Evolutionary conservation across 2,329 filamentous ascomycete species (phyloP).

Genomic region (Hawksworthiomyces lignivorus): DNA sequence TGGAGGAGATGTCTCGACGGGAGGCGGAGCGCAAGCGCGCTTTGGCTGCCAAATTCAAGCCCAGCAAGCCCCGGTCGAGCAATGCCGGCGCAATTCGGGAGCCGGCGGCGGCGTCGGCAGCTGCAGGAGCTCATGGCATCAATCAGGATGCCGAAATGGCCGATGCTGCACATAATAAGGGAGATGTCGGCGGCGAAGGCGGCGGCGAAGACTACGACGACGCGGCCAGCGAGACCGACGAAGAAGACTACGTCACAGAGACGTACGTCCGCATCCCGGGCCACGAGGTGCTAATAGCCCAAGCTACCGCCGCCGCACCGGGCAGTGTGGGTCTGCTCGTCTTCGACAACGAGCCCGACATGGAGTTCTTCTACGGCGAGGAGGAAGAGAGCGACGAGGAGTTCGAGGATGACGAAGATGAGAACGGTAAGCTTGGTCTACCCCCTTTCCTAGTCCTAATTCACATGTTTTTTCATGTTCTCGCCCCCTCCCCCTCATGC

Average conservation of each 20-base stretch:
- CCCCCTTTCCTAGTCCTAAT: too few species aligned
- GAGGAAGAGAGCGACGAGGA: conserved; percentile 57
- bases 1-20: conserved; percentile 5
- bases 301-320: conserved; percentile 26
- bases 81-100: conserved; percentile 14
- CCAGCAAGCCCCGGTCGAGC: conserved; percentile 8
- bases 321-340: conserved; percentile 49
- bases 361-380: conserved; percentile 51
- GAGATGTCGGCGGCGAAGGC: conserved; percentile 26
- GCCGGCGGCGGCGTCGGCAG: conserved; percentile 11
- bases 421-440: conserved; percentile 47
- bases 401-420: conserved; percentile 54
- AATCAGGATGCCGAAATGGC: conserved; percentile 30
- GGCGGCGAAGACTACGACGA: conserved; percentile 24
- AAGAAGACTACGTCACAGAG: conserved; percentile 55
- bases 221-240: conserved; percentile 36
- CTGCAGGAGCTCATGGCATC: too few species aligned
- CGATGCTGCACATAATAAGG: conserved; percentile 14
- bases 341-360: conserved; percentile 50
- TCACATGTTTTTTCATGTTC: background rate
- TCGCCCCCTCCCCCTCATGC: background rate
- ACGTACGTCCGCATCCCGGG: conserved; percentile 55
- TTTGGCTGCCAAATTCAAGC: conserved; percentile 14
- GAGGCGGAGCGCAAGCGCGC: conserved; percentile 11
- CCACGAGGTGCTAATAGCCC: conserved; percentile 28